phyloP scores from a whole-genome alignment of 306 rosid genomes.

The Cucurbita moschata region DNA sequence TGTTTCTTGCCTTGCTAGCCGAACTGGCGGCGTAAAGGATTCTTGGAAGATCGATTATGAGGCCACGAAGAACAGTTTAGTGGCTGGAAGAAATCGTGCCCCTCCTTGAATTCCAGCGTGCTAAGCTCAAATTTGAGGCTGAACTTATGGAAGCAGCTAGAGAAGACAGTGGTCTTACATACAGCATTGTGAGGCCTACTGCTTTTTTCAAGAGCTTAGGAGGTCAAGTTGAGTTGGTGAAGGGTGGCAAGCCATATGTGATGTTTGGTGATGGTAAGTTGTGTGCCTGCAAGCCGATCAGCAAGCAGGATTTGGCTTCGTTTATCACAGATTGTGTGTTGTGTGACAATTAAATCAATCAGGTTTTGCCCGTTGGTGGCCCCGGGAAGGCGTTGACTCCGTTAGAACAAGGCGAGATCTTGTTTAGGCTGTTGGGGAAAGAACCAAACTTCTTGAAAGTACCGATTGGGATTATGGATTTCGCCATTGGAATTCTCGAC shows the following conservation, averaged over 20 bases:
- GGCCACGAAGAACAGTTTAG: constrained; percentile 75
- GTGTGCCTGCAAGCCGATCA: constrained; percentile 91
- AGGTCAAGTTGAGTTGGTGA: constrained; percentile 96
- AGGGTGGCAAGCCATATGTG: constrained; percentile 95
- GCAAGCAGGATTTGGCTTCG: constrained; percentile 81
- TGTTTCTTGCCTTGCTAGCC: constrained; percentile 90
- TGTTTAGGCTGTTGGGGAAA: constrained; percentile 65
- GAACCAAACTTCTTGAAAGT: constrained; percentile 83
- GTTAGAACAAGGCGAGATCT: constrained; percentile 76
- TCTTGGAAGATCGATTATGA: constrained; percentile 97
- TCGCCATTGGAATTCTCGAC: constrained; percentile 66
- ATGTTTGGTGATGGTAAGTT: constrained; percentile 97
- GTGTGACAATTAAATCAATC: constrained; percentile 50
- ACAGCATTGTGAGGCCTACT: constrained; percentile 88
- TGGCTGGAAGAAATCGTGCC: constrained; percentile 76
- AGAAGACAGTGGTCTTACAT: constrained; percentile 43
- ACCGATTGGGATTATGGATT: constrained; percentile 90
- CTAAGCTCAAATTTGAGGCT: constrained; percentile 80
- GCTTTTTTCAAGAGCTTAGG: constrained; percentile 95
- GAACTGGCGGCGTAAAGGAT: constrained; percentile 80
- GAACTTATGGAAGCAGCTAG: constrained; percentile 51
- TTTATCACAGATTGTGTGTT: constrained; percentile 76
- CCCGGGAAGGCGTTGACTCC: constrained; percentile 88
- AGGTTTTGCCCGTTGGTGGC: constrained; percentile 71
- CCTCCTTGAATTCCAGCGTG: constrained; percentile 85